These are phyloP conservation scores for Chlamydomonas eustigma DNA, from an alignment of 139 green algal species.

Conservation along the genomic window DNA sequence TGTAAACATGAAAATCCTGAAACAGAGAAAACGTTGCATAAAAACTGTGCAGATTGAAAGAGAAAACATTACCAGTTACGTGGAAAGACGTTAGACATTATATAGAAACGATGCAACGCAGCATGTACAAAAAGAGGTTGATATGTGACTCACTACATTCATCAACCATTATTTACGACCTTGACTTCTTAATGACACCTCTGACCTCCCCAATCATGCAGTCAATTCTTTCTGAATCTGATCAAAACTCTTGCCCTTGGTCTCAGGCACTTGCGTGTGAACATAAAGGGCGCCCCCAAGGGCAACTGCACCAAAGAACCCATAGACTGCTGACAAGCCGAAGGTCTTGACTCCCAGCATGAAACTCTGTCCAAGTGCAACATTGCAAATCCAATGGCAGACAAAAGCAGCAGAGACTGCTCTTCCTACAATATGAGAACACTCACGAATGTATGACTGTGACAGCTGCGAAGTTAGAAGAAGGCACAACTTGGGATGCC, in stretches of 20 bases:
- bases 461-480: too few species aligned
- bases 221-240: conserved; percentile 59
- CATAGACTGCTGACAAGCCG: conserved; percentile 38
- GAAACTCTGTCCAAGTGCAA: conserved; percentile 55
- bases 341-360: conserved; percentile 27
- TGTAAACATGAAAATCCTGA: too few species aligned
- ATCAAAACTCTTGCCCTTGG: conserved; percentile 87
- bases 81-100: too few species aligned
- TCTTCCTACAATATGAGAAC: conserved; percentile 25
- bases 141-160: too few species aligned
- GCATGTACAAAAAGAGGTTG: too few species aligned
- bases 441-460: too few species aligned
- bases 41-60: too few species aligned
- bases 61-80: too few species aligned
- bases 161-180: too few species aligned
- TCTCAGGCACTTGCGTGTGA: conserved; percentile 75
- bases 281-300: conserved; percentile 42
- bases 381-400: conserved; percentile 60
- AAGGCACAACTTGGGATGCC: too few species aligned
- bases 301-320: conserved; percentile 40
- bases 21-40: too few species aligned
- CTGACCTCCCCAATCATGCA: neutral
- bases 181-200: neutral
- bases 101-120: too few species aligned
- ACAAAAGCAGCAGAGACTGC: conserved; percentile 53